phyloP scores from a whole-genome alignment of 495 filamentous ascomycete species.

The Penicillium cinerascens region DNA sequence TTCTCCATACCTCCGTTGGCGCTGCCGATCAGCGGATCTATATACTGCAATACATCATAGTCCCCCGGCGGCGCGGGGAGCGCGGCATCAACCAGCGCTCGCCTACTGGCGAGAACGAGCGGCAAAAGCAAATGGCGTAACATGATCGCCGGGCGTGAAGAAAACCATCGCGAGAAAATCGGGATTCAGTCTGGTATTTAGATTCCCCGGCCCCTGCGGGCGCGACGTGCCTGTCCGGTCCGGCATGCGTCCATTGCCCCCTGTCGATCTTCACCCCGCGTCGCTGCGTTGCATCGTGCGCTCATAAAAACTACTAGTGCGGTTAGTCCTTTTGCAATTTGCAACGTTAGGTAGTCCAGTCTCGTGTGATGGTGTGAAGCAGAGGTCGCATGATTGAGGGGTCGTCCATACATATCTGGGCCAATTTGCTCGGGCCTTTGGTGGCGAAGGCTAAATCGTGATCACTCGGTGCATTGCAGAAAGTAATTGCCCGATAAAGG shows the following conservation, averaged over 20 bases:
- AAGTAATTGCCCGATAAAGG: neutral
- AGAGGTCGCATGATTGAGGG: neutral
- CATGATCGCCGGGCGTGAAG: slow-evolving; percentile 13
- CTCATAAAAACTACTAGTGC: neutral
- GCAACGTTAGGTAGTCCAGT: neutral
- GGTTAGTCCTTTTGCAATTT: neutral
- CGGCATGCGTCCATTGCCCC: neutral
- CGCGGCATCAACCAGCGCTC: slow-evolving; percentile 12
- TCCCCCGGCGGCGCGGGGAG: slow-evolving; percentile 15
- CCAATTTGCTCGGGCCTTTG: neutral
- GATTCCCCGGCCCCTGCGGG: slow-evolving; percentile 5
- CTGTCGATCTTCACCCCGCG: neutral
- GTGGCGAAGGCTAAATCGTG: too few relatives aligned
- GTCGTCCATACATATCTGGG: neutral
- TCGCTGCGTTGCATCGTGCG: neutral
- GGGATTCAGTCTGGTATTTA: slow-evolving; percentile 13
- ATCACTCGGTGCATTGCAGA: too few relatives aligned
- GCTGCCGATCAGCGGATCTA: slow-evolving; percentile 59
- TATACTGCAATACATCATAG: slow-evolving; percentile 47
- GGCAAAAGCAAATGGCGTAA: slow-evolving; percentile 7
- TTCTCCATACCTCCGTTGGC: slow-evolving; percentile 51
- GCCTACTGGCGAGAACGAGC: slow-evolving; percentile 16
- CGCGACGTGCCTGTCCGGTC: slow-evolving; percentile 8
- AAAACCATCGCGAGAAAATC: neutral
- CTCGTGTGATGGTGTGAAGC: neutral